These are phyloP conservation scores for Euphorbia peplus DNA, from an alignment of 345 rosid genomes.

Conservation along the genomic window DNA sequence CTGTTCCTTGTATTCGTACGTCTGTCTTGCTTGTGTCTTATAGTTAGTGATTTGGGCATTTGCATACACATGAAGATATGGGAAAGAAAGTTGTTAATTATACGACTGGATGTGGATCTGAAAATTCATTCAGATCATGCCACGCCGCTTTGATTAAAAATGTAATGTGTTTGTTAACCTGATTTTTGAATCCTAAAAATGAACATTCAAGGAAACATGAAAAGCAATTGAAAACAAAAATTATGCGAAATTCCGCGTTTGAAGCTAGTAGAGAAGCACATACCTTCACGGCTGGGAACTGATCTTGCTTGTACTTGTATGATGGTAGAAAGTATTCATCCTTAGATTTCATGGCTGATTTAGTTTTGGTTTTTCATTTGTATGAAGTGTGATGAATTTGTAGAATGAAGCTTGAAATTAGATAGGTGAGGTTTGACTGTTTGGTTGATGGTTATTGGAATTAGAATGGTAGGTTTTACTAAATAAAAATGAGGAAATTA, in stretches of 20 bases:
- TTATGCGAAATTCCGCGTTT: no score
- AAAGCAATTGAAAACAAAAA: no score
- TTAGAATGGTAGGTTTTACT: constrained; percentile 6
- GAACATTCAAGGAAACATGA: not conserved
- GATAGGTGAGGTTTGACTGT: not conserved
- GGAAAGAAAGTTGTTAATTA: not conserved
- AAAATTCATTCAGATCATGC: not conserved
- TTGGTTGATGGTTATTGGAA: not conserved
- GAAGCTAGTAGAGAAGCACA: no score
- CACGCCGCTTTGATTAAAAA: not conserved
- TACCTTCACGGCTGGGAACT: no score
- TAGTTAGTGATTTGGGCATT: not conserved
- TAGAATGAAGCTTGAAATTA: not conserved
- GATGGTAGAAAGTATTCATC: not conserved
- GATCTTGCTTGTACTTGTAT: no score
- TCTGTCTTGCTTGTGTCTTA: not conserved
- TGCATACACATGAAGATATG: not conserved
- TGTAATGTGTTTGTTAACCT: not conserved
- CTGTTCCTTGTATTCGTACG: no score
- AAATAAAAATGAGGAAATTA: no score
- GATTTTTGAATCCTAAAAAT: no score
- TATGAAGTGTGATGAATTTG: not conserved
- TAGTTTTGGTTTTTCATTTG: not conserved
- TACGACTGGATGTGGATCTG: not conserved
- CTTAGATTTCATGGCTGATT: not conserved